Percentiles rank a stretch among this genome's conserved stretches.
Evolutionary conservation across 371 early-diverging fungal genomes (phyloP).

Genomic region (Zancudomyces culisetae): DNA sequence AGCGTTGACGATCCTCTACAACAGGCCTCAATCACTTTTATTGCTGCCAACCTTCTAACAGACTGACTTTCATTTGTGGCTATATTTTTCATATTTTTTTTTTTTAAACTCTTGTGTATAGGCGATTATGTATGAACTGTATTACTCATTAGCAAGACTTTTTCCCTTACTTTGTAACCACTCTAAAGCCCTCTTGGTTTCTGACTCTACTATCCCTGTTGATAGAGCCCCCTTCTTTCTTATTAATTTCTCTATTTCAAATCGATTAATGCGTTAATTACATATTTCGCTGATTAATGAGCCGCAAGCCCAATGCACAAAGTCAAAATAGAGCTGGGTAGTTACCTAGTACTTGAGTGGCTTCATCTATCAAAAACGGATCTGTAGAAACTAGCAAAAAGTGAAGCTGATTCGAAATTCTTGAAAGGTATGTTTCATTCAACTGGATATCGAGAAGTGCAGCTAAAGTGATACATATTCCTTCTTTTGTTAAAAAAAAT

Average conservation of each 20-base stretch:
- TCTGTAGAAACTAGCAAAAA: constrained; percentile 8
- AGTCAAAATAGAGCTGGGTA: background rate
- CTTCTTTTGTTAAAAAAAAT: background rate
- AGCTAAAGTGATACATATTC: constrained; percentile 1
- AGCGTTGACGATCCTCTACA: constrained; percentile 67
- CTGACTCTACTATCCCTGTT: constrained; percentile 8
- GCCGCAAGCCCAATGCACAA: background rate
- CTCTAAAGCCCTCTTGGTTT: constrained; percentile 12
- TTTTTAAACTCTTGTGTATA: constrained; percentile 1
- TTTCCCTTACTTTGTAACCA: constrained; percentile 14
- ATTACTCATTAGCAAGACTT: constrained; percentile 6
- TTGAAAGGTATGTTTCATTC: constrained; percentile 13
- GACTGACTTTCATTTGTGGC: constrained; percentile 46
- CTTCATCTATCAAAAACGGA: constrained; percentile 11
- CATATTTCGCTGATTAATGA: background rate
- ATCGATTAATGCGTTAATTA: background rate
- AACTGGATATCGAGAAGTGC: constrained; percentile 11
- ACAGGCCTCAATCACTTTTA: constrained; percentile 64
- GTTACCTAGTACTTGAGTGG: constrained; percentile 4
- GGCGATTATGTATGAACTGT: constrained; percentile 2
- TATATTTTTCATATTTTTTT: constrained; percentile 5
- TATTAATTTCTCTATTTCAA: constrained; percentile 9
- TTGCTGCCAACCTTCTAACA: constrained; percentile 65
- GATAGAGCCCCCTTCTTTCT: constrained; percentile 11
- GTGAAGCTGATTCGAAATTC: constrained; percentile 13